Conservation (phyloP, 176 grass and related monocot genomes). For the Lolium multiflorum region DNA sequence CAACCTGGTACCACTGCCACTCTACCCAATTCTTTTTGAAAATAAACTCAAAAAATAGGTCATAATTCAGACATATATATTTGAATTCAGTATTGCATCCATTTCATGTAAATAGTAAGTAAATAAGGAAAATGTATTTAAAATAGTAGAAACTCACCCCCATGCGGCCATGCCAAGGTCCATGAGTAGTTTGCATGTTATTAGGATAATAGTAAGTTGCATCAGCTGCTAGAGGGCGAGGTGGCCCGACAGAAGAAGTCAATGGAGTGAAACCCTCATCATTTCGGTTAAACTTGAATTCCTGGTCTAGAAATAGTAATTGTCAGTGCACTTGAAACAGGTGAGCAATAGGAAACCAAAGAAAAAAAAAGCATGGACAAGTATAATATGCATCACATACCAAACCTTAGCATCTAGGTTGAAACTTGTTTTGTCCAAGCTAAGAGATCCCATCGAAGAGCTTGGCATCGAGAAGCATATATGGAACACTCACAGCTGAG, state of each 20-base stretch:
- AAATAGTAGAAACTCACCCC: constrained; percentile 53
- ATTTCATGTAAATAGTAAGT: constrained; percentile 13
- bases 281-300: constrained; percentile 77
- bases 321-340: neutral
- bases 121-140: constrained; percentile 2
- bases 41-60: neutral
- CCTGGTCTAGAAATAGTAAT: constrained; percentile 45
- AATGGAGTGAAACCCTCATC: constrained; percentile 69
- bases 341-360: neutral
- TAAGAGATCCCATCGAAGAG: constrained; percentile 71
- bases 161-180: constrained; percentile 37
- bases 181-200: constrained; percentile 47
- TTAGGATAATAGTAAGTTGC: constrained; percentile 75
- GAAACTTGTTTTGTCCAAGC: constrained; percentile 60
- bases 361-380: neutral
- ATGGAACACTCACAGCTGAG: constrained; percentile 52
- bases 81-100: neutral
- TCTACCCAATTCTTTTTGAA: neutral
- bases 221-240: constrained; percentile 52
- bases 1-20: no score
- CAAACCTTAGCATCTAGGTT: constrained; percentile 64
- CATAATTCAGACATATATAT: constrained; percentile 12
- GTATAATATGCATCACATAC: neutral
- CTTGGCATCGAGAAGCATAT: constrained; percentile 50
- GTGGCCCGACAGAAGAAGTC: constrained; percentile 42